Percentiles rank a stretch among this genome's conserved stretches.
Evolutionary conservation across 2,329 filamentous ascomycete genomes (phyloP).

Genomic region (Bisporella sp.): DNA sequence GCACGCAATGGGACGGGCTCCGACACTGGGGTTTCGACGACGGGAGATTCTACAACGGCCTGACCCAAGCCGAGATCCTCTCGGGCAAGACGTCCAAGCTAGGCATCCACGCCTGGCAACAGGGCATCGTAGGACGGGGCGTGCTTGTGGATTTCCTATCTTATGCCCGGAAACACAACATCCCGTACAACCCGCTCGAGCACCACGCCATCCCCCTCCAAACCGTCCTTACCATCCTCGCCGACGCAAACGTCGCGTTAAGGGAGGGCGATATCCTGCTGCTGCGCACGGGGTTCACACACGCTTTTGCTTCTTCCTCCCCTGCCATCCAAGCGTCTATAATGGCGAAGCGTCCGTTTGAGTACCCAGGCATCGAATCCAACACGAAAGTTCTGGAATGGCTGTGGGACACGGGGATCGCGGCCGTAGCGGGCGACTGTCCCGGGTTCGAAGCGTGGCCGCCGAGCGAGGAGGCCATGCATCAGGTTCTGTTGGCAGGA

Average conservation of each 20-base stretch:
- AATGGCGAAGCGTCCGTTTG: no score
- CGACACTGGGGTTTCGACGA: not conserved
- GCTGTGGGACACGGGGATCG: not conserved
- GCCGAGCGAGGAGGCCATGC: constrained; percentile 10
- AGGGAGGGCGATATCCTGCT: not conserved
- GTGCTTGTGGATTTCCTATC: not conserved
- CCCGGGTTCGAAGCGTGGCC: not conserved
- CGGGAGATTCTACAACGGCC: not conserved
- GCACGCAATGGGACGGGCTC: not conserved
- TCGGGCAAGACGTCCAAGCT: not conserved
- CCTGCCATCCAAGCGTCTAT: no score
- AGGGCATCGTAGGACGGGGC: not conserved
- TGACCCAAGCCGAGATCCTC: not conserved
- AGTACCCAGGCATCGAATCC: not conserved
- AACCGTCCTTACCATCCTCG: no score
- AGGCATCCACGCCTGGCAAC: not conserved
- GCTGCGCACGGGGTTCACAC: not conserved
- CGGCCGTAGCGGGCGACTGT: not conserved
- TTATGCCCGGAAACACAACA: not conserved
- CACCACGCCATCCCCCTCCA: no score
- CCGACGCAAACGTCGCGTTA: not conserved
- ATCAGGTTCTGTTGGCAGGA: constrained; percentile 38
- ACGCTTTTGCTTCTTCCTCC: no score
- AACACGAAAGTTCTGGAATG: not conserved
- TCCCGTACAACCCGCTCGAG: no score